Evolutionary conservation across 108 stramenopile species (phyloP).

Genomic region (Epipyxis sp.): DNA sequence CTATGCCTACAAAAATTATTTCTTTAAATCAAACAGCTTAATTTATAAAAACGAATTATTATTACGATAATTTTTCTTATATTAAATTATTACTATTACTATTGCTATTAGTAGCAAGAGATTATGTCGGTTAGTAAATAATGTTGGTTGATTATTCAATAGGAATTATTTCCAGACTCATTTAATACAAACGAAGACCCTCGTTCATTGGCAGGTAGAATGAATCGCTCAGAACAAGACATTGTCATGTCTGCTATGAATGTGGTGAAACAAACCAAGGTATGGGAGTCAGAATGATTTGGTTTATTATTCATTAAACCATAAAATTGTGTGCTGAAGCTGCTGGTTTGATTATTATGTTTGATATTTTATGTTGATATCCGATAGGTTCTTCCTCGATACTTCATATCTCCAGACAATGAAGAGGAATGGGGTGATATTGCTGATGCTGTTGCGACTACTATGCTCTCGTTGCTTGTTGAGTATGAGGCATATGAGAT

Average conservation of each 20-base stretch:
- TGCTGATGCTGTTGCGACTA: background rate
- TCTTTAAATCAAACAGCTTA: no score
- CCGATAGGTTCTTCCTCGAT: background rate
- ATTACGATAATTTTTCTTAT: no score
- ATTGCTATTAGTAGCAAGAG: no score
- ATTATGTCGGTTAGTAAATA: no score
- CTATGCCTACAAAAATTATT: no score
- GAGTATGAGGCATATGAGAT: conserved; percentile 11
- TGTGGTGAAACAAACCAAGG: background rate
- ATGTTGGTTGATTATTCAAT: no score
- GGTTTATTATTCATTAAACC: no score
- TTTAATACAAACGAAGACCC: background rate
- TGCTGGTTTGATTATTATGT: no score
- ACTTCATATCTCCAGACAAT: conserved; percentile 4
- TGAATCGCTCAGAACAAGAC: background rate
- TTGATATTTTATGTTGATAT: no score
- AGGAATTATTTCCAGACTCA: conserved; percentile 22
- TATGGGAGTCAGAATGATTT: background rate
- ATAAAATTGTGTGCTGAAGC: no score
- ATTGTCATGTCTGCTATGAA: background rate
- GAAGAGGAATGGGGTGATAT: conserved; percentile 32
- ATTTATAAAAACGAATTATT: no score
- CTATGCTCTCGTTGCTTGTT: conserved; percentile 5
- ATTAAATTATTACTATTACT: no score
- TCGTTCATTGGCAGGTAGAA: background rate